Evolutionary conservation across 176 grass and related monocot genomes (phyloP).

Genomic region (Zea luxurians): DNA sequence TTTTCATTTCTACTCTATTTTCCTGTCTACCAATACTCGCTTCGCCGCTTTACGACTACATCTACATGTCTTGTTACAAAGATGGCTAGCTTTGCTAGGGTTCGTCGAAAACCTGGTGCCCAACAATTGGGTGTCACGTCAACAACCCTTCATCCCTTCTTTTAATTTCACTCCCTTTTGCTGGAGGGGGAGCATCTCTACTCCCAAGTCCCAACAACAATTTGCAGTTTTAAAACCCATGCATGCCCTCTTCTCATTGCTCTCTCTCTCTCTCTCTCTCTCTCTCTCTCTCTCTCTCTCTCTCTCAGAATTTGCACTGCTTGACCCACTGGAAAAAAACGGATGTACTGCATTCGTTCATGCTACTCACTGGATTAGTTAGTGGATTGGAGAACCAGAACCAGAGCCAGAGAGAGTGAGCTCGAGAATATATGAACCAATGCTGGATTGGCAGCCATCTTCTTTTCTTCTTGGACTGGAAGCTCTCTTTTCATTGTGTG

Average conservation of each 20-base stretch:
- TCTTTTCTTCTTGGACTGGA: not conserved
- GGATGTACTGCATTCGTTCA: not conserved
- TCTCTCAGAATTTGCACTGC: constrained; percentile 26
- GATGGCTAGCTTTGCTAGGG: constrained; percentile 53
- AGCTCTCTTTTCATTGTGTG: not conserved
- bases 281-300: constrained; percentile 6
- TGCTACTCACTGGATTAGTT: constrained; percentile 1
- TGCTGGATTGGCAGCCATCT: not conserved
- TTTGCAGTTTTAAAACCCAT: constrained; percentile 29
- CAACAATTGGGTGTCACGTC: constrained; percentile 53
- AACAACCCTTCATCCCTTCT: constrained; percentile 9
- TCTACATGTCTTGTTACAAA: constrained; percentile 56
- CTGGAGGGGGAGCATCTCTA: constrained; percentile 43
- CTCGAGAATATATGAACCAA: constrained; percentile 23
- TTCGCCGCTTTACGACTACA: constrained; percentile 45
- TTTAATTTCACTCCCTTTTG: constrained; percentile 32
- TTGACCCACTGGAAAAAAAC: constrained; percentile 13
- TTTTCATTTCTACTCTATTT: too few relatives aligned
- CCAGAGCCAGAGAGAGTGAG: not conserved
- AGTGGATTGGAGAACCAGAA: not conserved
- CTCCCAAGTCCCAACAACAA: constrained; percentile 44
- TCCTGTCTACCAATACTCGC: constrained; percentile 24
- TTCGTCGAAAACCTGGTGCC: constrained; percentile 49
- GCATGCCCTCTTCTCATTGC: constrained; percentile 28
- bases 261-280: not conserved